phyloP scores from a whole-genome alignment of 2,329 filamentous ascomycete genomes.

The Epicoccum nigrum region DNA sequence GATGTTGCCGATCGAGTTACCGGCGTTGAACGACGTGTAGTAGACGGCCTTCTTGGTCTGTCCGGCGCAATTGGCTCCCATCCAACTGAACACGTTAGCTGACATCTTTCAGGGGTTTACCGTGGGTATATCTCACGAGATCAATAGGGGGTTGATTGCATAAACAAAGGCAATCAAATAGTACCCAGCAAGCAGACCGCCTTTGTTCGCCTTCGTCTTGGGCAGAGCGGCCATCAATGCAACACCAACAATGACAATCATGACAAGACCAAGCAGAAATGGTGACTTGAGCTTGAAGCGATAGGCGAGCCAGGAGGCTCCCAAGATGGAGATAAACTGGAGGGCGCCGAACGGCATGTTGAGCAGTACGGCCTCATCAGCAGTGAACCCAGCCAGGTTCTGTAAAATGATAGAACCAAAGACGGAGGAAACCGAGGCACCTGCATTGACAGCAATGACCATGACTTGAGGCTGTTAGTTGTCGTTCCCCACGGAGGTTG shows the following conservation, averaged over 20 bases:
- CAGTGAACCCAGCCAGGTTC: constrained; percentile 64
- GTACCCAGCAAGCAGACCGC: constrained; percentile 63
- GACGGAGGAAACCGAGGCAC: constrained; percentile 62
- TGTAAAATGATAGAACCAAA: constrained; percentile 63
- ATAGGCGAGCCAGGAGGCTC: constrained; percentile 61
- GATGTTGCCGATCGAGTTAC: constrained; percentile 68
- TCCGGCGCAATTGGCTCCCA: constrained; percentile 71
- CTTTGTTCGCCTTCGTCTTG: constrained; percentile 50
- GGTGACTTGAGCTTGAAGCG: constrained; percentile 64
- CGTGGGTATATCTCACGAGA: constrained; percentile 52
- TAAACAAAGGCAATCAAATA: constrained; percentile 72
- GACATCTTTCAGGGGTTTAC: too few relatives aligned
- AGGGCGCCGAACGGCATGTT: constrained; percentile 58
- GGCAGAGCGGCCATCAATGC: constrained; percentile 61
- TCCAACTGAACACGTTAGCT: constrained; percentile 49
- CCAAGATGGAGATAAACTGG: constrained; percentile 29
- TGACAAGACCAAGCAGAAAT: constrained; percentile 53
- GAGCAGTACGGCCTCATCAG: constrained; percentile 64
- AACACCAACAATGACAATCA: constrained; percentile 65
- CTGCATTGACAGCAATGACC: constrained; percentile 31
- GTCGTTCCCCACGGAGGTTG: not conserved
- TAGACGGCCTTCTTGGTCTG: constrained; percentile 70
- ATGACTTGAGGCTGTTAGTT: constrained; percentile 17
- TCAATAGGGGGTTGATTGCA: constrained; percentile 68
- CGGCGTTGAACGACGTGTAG: constrained; percentile 69